These are phyloP conservation scores for Breviolum minutum DNA, from an alignment of 73 alveolate species.

Conservation along the genomic window DNA sequence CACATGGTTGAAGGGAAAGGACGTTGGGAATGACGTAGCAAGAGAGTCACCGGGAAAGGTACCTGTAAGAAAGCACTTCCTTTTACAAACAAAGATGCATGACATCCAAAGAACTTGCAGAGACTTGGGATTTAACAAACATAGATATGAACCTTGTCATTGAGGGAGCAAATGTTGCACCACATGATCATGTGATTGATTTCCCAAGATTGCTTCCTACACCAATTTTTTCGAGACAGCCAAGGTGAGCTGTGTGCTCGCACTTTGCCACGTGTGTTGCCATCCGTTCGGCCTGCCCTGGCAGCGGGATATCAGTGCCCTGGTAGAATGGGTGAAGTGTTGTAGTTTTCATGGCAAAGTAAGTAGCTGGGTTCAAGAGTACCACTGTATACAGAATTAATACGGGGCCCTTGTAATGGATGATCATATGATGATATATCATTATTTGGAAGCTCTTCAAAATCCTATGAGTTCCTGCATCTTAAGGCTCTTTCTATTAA, in stretches of 20 bases:
- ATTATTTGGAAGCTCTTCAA: no score
- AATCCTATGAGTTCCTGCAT: no score
- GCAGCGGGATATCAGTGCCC: conserved; percentile 46
- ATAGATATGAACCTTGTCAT: no score
- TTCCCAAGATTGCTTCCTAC: no score
- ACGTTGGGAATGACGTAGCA: not conserved
- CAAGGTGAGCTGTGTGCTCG: conserved; percentile 83
- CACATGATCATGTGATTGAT: no score
- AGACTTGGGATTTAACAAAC: not conserved
- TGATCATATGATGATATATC: no score
- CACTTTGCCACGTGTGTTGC: conserved; percentile 74
- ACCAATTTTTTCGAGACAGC: no score
- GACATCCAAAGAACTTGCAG: not conserved
- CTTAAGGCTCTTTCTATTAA: not conserved
- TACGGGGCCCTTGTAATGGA: no score
- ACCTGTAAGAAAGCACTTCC: not conserved
- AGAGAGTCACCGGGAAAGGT: not conserved
- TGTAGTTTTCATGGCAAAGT: not conserved
- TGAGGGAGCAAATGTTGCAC: no score
- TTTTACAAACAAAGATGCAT: not conserved
- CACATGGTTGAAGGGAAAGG: not conserved
- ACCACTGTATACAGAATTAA: no score
- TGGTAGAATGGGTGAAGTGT: not conserved
- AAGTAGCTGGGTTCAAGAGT: no score
- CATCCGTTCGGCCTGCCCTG: conserved; percentile 61